Conservation (phyloP, 768 basidiomycete genomes). For the Macrolepiota dolichaula region DNA sequence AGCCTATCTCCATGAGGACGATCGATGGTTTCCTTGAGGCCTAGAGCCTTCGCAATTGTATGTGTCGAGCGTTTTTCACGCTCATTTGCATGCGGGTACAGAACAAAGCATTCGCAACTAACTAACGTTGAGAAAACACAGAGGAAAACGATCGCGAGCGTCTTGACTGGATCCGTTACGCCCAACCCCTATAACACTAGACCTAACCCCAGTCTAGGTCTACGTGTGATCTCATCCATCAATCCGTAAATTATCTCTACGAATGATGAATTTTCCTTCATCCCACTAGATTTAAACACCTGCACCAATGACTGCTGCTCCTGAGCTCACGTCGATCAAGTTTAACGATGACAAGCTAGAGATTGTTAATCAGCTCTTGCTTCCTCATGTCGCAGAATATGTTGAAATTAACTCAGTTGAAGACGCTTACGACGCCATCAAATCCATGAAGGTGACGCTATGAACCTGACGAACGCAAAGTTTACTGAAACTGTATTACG, state of each 20-base stretch:
- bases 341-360: constrained; percentile 49
- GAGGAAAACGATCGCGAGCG: background rate
- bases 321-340: constrained; percentile 36
- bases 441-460: constrained; percentile 79
- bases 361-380: constrained; percentile 87
- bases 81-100: background rate
- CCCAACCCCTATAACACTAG: background rate
- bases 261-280: background rate
- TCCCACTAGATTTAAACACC: background rate
- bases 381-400: constrained; percentile 72
- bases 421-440: constrained; percentile 91
- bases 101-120: background rate
- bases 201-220: background rate
- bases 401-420: constrained; percentile 67
- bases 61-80: background rate
- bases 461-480: background rate
- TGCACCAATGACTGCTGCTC: constrained; percentile 21
- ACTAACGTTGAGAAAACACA: background rate
- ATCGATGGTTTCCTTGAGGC: background rate
- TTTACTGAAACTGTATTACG: background rate
- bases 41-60: no score
- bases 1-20: background rate
- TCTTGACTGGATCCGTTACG: background rate
- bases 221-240: background rate
- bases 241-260: background rate